These are phyloP conservation scores for Mortierella sp. DNA, from an alignment of 371 early-diverging fungal genomes.

Conservation along the genomic window DNA sequence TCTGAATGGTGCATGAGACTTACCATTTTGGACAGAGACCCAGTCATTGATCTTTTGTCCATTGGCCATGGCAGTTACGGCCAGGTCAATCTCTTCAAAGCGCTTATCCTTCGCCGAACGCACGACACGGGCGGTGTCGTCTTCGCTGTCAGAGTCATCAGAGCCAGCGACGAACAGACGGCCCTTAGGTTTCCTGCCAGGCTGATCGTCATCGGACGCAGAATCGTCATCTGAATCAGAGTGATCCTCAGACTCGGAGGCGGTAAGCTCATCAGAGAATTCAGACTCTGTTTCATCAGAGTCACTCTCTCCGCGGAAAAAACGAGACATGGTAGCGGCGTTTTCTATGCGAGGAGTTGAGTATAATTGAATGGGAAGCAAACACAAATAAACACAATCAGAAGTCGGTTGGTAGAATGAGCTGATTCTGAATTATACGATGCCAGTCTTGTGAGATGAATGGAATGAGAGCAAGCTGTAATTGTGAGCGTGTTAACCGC, in stretches of 20 bases:
- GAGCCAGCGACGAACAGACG: constrained; percentile 60
- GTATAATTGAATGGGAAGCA: too few relatives aligned
- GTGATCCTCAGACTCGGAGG: constrained; percentile 51
- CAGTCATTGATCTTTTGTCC: constrained; percentile 92
- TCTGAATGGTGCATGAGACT: too few relatives aligned
- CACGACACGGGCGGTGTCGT: constrained; percentile 80
- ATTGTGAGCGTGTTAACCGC: too few relatives aligned
- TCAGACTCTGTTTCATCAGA: constrained; percentile 60
- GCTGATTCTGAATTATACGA: too few relatives aligned
- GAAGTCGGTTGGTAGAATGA: too few relatives aligned
- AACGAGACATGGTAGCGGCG: constrained; percentile 71
- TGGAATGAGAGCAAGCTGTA: too few relatives aligned
- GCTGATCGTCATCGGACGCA: constrained; percentile 54
- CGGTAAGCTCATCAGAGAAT: constrained; percentile 53
- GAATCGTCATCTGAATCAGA: constrained; percentile 47
- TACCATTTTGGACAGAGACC: constrained; percentile 86
- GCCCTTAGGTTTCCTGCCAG: constrained; percentile 56
- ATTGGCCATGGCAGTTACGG: constrained; percentile 76
- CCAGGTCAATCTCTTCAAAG: constrained; percentile 73
- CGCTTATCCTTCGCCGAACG: constrained; percentile 91
- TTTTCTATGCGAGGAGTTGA: too few relatives aligned
- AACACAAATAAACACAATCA: too few relatives aligned
- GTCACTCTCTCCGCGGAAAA: constrained; percentile 64
- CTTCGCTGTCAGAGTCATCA: constrained; percentile 74
- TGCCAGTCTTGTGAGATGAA: too few relatives aligned